Base-by-base conservation (phyloP, 495 filamentous ascomycete species). In the Pyrenula massariospora region DNA sequence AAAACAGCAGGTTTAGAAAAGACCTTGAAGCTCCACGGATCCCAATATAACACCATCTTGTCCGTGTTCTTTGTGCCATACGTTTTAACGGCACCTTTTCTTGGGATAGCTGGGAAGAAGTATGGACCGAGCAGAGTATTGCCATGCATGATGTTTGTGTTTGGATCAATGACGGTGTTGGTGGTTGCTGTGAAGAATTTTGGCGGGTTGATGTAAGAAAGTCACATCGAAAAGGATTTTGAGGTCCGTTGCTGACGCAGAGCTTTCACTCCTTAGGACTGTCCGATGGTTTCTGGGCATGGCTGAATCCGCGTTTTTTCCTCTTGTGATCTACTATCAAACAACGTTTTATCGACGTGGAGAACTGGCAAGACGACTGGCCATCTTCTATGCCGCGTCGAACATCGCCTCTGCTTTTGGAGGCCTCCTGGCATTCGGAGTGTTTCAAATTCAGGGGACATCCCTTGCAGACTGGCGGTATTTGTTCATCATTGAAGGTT, bases 381-480 rank as follows among this genome's bases (percentile, higher is more conserved):
- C 84, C 36, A 74, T 91, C 61, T 91, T 91, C 73, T 91, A 90
- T 64, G 87, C 86, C 0, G 86, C 84, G 0, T 83, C 80, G 25
- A 86, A 81, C 56, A 84, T 91, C 52, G 87, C 86, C 23, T 82
- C 79, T 50, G 88, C 86, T 22, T 90, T 62, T 79, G 80, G 50
- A 1, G 87, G 87, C 5, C 72, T 91, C 1, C 74, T 92, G 20
- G 82, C 87, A 0, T 89, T 86, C 55, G 87, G 85, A 0, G 82
- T 88, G 2, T 89, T 91, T 66, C 87, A 84, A 55, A 90, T 90
- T 62, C 57, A 84, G 20, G 69, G 78, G 55, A 68, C 73, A 24
- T 56, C 64, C 22, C 61, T 87, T 25, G 58, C 71, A 1, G 69
- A 75, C 20, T 92, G 88, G 88, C 74, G 83, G 2, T 90, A 88